A percentile compares a stretch with the other conserved stretches of the same genome.
Evolutionary conservation across 2,329 filamentous ascomycete species (phyloP).

Genomic region (Diaporthe sp.): DNA sequence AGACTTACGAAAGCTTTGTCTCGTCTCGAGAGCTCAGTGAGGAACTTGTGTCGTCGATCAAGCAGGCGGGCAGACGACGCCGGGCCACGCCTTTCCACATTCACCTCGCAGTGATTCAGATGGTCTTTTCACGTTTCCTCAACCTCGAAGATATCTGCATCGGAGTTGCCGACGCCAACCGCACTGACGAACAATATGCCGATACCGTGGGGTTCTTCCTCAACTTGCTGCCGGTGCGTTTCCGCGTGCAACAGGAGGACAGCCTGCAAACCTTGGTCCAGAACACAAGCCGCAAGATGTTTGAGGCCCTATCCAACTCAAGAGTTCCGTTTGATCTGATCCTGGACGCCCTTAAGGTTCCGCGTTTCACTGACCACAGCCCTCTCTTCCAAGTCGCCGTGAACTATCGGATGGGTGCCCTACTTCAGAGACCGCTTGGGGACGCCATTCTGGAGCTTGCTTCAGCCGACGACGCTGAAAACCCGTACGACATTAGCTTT

Average conservation of each 20-base stretch:
- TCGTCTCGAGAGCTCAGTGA: background rate
- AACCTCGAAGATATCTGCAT: constrained; percentile 54
- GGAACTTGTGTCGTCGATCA: background rate
- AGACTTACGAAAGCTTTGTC: background rate
- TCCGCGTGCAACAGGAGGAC: constrained; percentile 46
- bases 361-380: constrained; percentile 51
- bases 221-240: constrained; percentile 61
- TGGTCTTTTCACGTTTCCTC: constrained; percentile 50
- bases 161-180: constrained; percentile 61
- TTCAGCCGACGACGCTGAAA: background rate
- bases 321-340: constrained; percentile 62
- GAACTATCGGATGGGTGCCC: background rate
- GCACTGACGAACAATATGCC: constrained; percentile 49
- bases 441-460: background rate
- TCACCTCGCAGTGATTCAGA: constrained; percentile 55
- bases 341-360: constrained; percentile 55
- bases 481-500: background rate
- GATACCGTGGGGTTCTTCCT: constrained; percentile 59
- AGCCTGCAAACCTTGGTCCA: constrained; percentile 45
- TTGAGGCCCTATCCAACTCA: constrained; percentile 56
- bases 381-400: constrained; percentile 49
- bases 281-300: constrained; percentile 45
- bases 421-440: background rate
- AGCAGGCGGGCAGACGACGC: background rate
- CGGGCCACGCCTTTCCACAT: constrained; percentile 55